Evolutionary conservation across 768 basidiomycete species (phyloP).

Genomic region (Coprinopsis cinerea): DNA sequence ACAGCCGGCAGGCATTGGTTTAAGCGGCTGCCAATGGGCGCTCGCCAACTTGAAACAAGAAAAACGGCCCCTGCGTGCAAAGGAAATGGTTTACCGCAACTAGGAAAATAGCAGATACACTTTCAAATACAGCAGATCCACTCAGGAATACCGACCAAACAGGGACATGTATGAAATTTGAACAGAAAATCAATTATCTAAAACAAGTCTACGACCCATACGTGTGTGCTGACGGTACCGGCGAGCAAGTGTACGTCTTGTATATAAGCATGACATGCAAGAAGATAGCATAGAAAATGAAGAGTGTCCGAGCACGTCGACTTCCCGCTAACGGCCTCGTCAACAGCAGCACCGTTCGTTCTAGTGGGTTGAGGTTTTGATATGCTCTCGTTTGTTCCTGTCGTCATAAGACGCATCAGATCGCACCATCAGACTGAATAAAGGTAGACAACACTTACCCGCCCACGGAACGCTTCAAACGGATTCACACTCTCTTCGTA

Average conservation of each 20-base stretch:
- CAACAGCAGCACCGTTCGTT: conserved; percentile 79
- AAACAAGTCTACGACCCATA: conserved; percentile 25
- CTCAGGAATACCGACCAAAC: too few relatives aligned
- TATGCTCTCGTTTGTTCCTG: conserved; percentile 96
- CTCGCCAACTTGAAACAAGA: too few relatives aligned
- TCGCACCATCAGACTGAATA: too few relatives aligned
- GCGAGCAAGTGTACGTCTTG: conserved; percentile 69
- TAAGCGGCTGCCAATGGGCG: too few relatives aligned
- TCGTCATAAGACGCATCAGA: conserved; percentile 2
- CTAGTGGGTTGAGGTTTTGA: conserved; percentile 84
- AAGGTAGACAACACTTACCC: conserved; percentile 51
- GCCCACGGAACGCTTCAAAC: conserved; percentile 93
- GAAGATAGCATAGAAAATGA: conserved; percentile 79
- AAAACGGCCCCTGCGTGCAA: too few relatives aligned
- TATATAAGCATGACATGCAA: conserved; percentile 80
- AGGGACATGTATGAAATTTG: too few relatives aligned
- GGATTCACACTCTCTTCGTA: conserved; percentile 99
- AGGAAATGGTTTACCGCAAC: too few relatives aligned
- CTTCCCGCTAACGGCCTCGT: conserved; percentile 86
- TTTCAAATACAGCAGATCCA: too few relatives aligned
- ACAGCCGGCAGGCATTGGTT: too few relatives aligned
- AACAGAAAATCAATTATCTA: too few relatives aligned
- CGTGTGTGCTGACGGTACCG: conserved; percentile 47
- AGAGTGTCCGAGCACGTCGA: conserved; percentile 82
- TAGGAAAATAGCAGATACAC: too few relatives aligned